phyloP scores from a whole-genome alignment of 345 rosid genomes.

The Murraya paniculata region DNA sequence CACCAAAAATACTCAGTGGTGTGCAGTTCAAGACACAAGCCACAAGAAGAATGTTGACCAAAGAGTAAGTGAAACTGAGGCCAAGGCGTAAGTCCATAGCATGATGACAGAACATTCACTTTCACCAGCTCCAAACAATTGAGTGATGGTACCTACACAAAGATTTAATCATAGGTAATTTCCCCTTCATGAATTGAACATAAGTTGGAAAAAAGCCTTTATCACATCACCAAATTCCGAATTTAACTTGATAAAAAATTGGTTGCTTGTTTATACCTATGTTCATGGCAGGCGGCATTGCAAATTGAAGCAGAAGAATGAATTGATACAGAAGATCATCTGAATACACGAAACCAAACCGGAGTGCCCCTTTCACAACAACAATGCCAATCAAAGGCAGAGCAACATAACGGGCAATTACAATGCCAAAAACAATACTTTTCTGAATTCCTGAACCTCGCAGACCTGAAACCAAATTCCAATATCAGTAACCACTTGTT shows the following conservation, averaged over 20 bases:
- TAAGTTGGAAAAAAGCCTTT: neutral
- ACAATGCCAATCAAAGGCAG: slow-evolving; percentile 58
- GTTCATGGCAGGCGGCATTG: slow-evolving; percentile 68
- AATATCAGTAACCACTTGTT: neutral
- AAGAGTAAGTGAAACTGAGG: slow-evolving; percentile 56
- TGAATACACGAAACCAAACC: slow-evolving; percentile 42
- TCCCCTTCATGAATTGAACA: neutral
- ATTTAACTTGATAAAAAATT: neutral
- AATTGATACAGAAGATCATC: slow-evolving; percentile 60
- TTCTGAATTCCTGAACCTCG: slow-evolving; percentile 40
- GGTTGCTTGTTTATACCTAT: slow-evolving; percentile 25
- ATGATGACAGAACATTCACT: slow-evolving; percentile 67
- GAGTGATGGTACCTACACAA: slow-evolving; percentile 60
- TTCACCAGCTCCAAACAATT: slow-evolving; percentile 57
- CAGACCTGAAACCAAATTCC: slow-evolving; percentile 37
- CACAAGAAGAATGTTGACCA: slow-evolving; percentile 76
- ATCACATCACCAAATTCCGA: neutral
- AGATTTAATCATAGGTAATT: neutral
- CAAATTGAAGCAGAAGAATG: slow-evolving; percentile 63
- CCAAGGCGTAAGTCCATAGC: slow-evolving; percentile 63
- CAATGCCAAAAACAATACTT: slow-evolving; percentile 42
- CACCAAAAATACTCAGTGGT: too few species aligned
- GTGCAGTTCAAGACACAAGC: slow-evolving; percentile 40
- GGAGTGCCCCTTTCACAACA: slow-evolving; percentile 41
- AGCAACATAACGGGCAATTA: slow-evolving; percentile 46